Evolutionary conservation across 192 early-diverging fungal species (phyloP).

Genomic region (Coemansia sp.): DNA sequence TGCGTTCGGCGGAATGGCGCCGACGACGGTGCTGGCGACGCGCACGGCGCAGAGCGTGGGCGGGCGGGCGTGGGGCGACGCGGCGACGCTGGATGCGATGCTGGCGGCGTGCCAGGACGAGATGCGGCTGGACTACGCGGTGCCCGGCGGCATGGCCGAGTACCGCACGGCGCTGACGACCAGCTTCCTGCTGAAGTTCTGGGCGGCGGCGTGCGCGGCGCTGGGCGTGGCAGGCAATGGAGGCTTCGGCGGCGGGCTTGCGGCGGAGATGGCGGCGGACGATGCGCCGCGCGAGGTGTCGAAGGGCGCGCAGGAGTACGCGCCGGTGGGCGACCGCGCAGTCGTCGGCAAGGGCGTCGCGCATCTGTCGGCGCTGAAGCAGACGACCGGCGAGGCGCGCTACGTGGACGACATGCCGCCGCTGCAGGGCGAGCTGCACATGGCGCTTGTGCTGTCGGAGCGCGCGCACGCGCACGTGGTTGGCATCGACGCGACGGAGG

Average conservation of each 20-base stretch:
- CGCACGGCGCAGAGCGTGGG: constrained; percentile 43
- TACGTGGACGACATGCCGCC: constrained; percentile 84
- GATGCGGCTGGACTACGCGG: constrained; percentile 54
- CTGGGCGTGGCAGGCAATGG: constrained; percentile 18
- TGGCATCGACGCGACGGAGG: constrained; percentile 60
- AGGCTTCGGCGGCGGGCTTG: constrained; percentile 5
- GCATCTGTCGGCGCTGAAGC: constrained; percentile 77
- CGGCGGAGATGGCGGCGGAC: constrained; percentile 21
- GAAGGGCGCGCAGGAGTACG: constrained; percentile 55
- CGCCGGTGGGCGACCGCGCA: constrained; percentile 31
- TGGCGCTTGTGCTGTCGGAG: constrained; percentile 65
- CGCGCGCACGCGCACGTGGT: constrained; percentile 69
- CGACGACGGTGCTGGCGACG: constrained; percentile 62
- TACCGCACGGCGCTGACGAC: constrained; percentile 63
- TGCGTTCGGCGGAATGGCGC: constrained; percentile 80
- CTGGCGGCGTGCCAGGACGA: constrained; percentile 37
- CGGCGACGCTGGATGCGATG: constrained; percentile 47
- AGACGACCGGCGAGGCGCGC: constrained; percentile 79
- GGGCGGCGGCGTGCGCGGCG: constrained; percentile 46
- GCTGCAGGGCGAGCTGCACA: constrained; percentile 66
- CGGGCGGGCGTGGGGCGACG: constrained; percentile 62
- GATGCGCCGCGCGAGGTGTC: constrained; percentile 16
- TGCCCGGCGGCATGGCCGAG: constrained; percentile 70
- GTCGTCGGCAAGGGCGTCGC: constrained; percentile 69
- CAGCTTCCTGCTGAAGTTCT: constrained; percentile 69